A percentile compares a stretch with the other conserved stretches of the same genome.
Conservation (phyloP, 2,329 filamentous ascomycete species). For the Chalaropsis thielavioides region DNA sequence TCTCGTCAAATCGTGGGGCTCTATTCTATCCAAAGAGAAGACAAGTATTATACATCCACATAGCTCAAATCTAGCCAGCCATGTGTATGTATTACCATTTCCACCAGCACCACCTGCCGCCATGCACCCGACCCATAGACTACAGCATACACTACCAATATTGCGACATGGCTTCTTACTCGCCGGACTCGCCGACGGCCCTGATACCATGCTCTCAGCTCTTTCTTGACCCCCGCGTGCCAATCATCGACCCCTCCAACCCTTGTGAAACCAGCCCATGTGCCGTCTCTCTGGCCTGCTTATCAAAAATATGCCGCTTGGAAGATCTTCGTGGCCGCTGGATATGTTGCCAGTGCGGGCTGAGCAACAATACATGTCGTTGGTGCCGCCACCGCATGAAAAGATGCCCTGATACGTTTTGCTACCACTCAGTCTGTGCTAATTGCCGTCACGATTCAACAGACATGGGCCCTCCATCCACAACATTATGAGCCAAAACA, state of each 20-base stretch:
- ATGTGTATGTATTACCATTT: slow-evolving; percentile 40
- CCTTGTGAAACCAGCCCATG: slow-evolving; percentile 34
- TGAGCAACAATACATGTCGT: slow-evolving; percentile 32
- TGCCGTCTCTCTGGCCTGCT: slow-evolving; percentile 32
- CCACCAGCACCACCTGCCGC: slow-evolving; percentile 36
- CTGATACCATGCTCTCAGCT: slow-evolving; percentile 18
- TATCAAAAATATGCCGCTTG: slow-evolving; percentile 34
- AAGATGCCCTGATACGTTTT: slow-evolving; percentile 35
- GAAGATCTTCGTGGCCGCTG: slow-evolving; percentile 35
- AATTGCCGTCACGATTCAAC: slow-evolving; percentile 27
- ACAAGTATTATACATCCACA: background rate
- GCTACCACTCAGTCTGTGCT: slow-evolving; percentile 37
- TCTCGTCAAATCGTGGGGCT: background rate
- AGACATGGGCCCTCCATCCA: background rate
- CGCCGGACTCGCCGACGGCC: slow-evolving; percentile 20
- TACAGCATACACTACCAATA: slow-evolving; percentile 32
- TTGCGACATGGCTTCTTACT: slow-evolving; percentile 23
- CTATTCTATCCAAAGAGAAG: background rate
- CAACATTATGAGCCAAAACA: background rate
- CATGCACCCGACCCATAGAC: slow-evolving; percentile 30
- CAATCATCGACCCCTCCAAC: slow-evolving; percentile 20
- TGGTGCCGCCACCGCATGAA: slow-evolving; percentile 34
- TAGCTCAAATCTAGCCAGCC: background rate
- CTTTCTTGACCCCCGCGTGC: slow-evolving; percentile 22
- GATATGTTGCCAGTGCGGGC: slow-evolving; percentile 36